Conservation (phyloP, 2,329 filamentous ascomycete genomes). For the Colletotrichum gigasporum region DNA sequence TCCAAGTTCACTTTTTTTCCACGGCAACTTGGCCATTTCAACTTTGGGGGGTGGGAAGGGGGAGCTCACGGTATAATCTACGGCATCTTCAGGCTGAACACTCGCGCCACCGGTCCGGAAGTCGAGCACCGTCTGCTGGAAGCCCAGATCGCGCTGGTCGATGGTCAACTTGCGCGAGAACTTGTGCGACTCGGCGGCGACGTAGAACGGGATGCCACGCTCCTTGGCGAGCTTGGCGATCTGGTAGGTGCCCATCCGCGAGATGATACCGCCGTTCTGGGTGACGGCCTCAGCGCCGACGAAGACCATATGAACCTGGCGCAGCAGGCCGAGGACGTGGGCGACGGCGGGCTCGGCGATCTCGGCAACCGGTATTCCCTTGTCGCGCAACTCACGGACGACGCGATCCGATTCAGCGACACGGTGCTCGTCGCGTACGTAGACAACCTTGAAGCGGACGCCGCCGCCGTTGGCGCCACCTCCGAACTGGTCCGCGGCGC, state of each 20-base stretch:
- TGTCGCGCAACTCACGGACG: slow-evolving; percentile 75
- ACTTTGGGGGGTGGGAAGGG: too few relatives aligned
- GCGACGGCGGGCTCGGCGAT: slow-evolving; percentile 72
- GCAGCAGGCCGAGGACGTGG: slow-evolving; percentile 70
- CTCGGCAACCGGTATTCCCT: slow-evolving; percentile 81
- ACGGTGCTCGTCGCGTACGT: slow-evolving; percentile 69
- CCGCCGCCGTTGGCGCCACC: slow-evolving; percentile 63
- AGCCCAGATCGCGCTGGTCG: slow-evolving; percentile 80
- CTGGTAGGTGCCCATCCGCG: slow-evolving; percentile 85
- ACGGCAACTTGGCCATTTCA: too few relatives aligned
- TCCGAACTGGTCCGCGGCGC: slow-evolving; percentile 72
- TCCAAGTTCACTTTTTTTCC: too few relatives aligned
- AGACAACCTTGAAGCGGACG: slow-evolving; percentile 84
- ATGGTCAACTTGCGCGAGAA: slow-evolving; percentile 89
- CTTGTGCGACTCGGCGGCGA: slow-evolving; percentile 95
- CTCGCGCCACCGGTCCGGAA: slow-evolving; percentile 67
- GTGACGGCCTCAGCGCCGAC: slow-evolving; percentile 86
- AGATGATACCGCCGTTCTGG: slow-evolving; percentile 93
- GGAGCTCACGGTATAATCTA: slow-evolving; percentile 76
- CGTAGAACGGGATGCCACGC: slow-evolving; percentile 81
- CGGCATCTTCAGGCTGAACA: slow-evolving; percentile 62
- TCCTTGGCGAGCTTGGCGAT: slow-evolving; percentile 81
- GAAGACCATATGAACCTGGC: slow-evolving; percentile 71
- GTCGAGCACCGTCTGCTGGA: slow-evolving; percentile 80
- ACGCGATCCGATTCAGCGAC: slow-evolving; percentile 73